phyloP scores from a whole-genome alignment of 768 basidiomycete genomes.

The Lentinula aciculospora region DNA sequence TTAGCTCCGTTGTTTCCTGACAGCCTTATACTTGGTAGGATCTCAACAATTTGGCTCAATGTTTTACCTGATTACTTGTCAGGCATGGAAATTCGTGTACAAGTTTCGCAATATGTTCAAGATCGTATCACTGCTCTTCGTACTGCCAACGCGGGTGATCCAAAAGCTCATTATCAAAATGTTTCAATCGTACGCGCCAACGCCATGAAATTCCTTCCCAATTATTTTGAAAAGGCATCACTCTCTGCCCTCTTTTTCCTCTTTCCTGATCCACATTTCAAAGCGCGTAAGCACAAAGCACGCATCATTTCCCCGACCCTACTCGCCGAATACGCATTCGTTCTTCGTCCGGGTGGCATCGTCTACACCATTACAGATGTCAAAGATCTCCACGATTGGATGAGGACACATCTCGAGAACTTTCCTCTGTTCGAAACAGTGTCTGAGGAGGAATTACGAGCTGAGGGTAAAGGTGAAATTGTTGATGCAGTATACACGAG shows the following conservation, averaged over 20 bases:
- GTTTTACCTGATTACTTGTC: conserved; percentile 3
- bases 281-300: conserved; percentile 96
- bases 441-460: conserved; percentile 69
- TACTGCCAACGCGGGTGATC: conserved; percentile 21
- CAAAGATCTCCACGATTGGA: conserved; percentile 91
- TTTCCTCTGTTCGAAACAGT: conserved; percentile 87
- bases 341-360: conserved; percentile 88
- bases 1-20: conserved; percentile 90
- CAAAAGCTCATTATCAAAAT: conserved; percentile 60
- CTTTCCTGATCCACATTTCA: conserved; percentile 99
- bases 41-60: conserved; percentile 15
- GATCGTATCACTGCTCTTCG: conserved; percentile 93
- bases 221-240: conserved; percentile 90
- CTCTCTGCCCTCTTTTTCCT: conserved; percentile 94
- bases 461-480: conserved; percentile 68
- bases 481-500: conserved; percentile 77
- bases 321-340: conserved; percentile 95
- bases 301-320: conserved; percentile 98
- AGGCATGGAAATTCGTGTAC: conserved; percentile 97
- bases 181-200: conserved; percentile 93
- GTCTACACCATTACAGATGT: conserved; percentile 99
- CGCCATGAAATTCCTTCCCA: conserved; percentile 97
- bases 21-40: conserved; percentile 83
- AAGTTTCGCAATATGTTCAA: conserved; percentile 93
- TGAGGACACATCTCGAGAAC: conserved; percentile 79